Conservation (phyloP, 192 early-diverging fungal species). For the Entrophospora sp. region DNA sequence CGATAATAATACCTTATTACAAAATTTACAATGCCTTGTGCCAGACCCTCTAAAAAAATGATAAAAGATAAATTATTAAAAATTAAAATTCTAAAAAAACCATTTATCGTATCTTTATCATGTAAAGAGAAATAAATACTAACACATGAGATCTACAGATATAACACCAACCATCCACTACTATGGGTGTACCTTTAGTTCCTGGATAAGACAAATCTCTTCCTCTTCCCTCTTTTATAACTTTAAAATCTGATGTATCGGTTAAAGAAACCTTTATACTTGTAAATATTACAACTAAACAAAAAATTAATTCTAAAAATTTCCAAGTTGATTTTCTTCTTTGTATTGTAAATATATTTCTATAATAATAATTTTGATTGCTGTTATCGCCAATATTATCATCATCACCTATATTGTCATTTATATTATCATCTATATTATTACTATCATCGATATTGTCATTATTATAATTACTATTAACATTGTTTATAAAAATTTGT, state of each 20-base stretch:
- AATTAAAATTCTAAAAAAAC: background rate
- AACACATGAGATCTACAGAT: conserved; percentile 14
- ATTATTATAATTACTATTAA: too few species aligned
- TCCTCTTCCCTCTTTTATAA: background rate
- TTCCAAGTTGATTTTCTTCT: background rate
- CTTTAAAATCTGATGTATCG: conserved; percentile 4
- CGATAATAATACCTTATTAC: conserved; percentile 24
- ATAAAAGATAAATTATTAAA: background rate
- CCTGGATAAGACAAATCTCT: conserved; percentile 8
- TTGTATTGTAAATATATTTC: background rate
- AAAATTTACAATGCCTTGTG: conserved; percentile 19
- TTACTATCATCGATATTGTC: too few species aligned
- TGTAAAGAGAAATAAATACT: background rate
- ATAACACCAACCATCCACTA: conserved; percentile 16
- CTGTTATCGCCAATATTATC: too few species aligned
- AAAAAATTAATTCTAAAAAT: background rate
- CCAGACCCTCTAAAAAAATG: background rate
- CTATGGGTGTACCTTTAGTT: background rate
- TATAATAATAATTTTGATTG: background rate
- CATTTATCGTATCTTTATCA: background rate
- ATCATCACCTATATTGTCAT: too few species aligned
- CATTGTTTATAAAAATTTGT: too few species aligned
- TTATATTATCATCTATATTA: too few species aligned
- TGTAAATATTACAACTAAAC: background rate
- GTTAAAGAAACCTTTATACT: conserved; percentile 5